Base-by-base conservation (phyloP, 1,139 yeast genomes). In the Arxiozyma heterogenica region DNA sequence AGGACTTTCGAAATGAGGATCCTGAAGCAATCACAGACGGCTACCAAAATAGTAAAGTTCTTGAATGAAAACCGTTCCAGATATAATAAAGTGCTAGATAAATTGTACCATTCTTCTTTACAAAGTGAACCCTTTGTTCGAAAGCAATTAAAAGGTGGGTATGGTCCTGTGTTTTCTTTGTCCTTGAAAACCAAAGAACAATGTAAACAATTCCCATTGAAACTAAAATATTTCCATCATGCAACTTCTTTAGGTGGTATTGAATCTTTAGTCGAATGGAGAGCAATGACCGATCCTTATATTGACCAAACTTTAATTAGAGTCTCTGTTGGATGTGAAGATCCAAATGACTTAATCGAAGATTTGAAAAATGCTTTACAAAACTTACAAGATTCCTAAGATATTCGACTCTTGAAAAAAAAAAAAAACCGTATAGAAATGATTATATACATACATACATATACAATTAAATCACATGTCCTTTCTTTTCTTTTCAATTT, bases 231-330 rank as follows among this genome's bases (percentile, higher is more conserved):
- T 58, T 89, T 90, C 72, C 83, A 83, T 58, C 97, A 91, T 70
- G 96, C 97, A 1, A 90, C 97, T 0, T 87, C 96, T 6, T 75
- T 91, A 38, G 97, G 97, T 44, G 96, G 97, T n/a, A 88, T 86
- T 7, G 97, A 91, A 68, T 86, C 95, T 54, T 75, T 90, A 62
- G 81, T 90, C 57, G 97, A 91, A 70, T 89, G 96, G 96, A 80
- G 96, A 65, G 84, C 89, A 1, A 67, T 90, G 71, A 77, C 87
- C 51, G 96, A 89, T 64, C 67, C 76, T 1, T 63, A 71, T 3
- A 83, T 82, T 17, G 72, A 78, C 42, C 77, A 79, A 27, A 76
- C 78, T 1, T 68, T 89, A 44, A 70, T 90, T 49, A 78, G 97
- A 67, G 72, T 90, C 5, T 86, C 95, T 55, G 75, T 86, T 52